These are phyloP conservation scores for Schizosaccharomyces osmophilus DNA, from an alignment of 805 yeast genomes.

Conservation along the genomic window DNA sequence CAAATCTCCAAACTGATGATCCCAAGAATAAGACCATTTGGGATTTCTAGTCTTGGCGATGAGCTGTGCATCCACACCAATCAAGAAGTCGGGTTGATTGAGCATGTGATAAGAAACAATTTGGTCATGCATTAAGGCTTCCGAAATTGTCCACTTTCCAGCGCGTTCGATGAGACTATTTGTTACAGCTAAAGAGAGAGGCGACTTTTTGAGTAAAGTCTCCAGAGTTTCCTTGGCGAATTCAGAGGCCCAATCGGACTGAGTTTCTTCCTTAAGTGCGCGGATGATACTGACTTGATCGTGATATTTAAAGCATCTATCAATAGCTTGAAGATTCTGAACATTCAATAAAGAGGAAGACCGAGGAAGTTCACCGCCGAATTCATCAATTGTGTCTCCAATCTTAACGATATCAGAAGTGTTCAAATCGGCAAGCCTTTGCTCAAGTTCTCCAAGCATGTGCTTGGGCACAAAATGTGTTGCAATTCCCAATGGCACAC, in stretches of 20 bases:
- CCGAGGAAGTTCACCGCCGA: background rate
- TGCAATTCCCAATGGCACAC: slow-evolving; percentile 63
- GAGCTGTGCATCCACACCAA: slow-evolving; percentile 19
- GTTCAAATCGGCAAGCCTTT: slow-evolving; percentile 39
- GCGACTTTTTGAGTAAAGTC: slow-evolving; percentile 41
- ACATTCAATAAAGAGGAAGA: slow-evolving; percentile 7
- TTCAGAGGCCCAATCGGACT: slow-evolving; percentile 28
- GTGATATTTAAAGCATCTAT: slow-evolving; percentile 6
- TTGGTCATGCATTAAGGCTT: slow-evolving; percentile 51
- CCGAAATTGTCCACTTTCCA: slow-evolving; percentile 28
- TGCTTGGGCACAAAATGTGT: slow-evolving; percentile 66
- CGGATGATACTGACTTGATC: slow-evolving; percentile 22
- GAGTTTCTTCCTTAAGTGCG: slow-evolving; percentile 57
- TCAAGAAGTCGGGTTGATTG: slow-evolving; percentile 38
- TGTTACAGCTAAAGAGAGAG: slow-evolving; percentile 53
- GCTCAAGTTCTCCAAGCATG: slow-evolving; percentile 34
- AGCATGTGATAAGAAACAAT: slow-evolving; percentile 54
- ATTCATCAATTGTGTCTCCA: slow-evolving; percentile 2
- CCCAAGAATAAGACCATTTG: background rate
- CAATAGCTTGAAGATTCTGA: slow-evolving; percentile 19
- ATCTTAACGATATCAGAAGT: background rate
- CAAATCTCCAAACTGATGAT: background rate
- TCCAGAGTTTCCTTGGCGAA: slow-evolving; percentile 39
- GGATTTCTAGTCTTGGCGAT: slow-evolving; percentile 14
- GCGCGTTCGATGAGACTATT: slow-evolving; percentile 44